phyloP scores from a whole-genome alignment of 495 filamentous ascomycete genomes.

The Lepraria neglecta region DNA sequence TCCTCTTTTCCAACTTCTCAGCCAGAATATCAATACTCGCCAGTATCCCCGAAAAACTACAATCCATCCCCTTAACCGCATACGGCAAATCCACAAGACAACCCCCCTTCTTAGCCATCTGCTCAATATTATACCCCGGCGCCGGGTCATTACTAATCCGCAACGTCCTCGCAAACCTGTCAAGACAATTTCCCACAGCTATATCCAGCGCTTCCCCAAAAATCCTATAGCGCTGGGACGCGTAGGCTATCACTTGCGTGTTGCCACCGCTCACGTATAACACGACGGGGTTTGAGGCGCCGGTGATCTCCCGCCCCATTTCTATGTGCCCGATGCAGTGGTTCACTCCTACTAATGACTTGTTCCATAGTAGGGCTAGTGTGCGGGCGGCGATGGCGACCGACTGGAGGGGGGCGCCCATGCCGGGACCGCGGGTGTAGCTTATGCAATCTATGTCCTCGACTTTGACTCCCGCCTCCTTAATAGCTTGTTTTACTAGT shows the following conservation, averaged over 20 bases:
- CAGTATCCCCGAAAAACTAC: slow-evolving; percentile 86
- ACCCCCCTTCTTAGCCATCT: slow-evolving; percentile 75
- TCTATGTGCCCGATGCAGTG: slow-evolving; percentile 97
- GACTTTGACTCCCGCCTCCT: slow-evolving; percentile 55
- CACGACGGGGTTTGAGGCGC: slow-evolving; percentile 85
- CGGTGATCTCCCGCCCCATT: slow-evolving; percentile 93
- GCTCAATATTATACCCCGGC: slow-evolving; percentile 96
- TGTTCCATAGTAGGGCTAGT: slow-evolving; percentile 78
- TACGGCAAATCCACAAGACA: slow-evolving; percentile 84
- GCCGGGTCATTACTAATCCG: slow-evolving; percentile 91
- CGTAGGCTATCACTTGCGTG: slow-evolving; percentile 97
- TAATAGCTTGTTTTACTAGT: slow-evolving; percentile 68
- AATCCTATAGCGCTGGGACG: slow-evolving; percentile 86
- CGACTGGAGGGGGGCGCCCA: slow-evolving; percentile 90
- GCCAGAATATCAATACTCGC: slow-evolving; percentile 75
- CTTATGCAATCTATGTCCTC: slow-evolving; percentile 82
- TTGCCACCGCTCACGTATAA: slow-evolving; percentile 96
- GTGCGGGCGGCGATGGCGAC: slow-evolving; percentile 82
- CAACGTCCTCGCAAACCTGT: slow-evolving; percentile 87
- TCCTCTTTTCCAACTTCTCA: slow-evolving; percentile 39
- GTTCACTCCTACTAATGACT: slow-evolving; percentile 84
- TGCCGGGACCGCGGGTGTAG: slow-evolving; percentile 91
- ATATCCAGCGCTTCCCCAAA: slow-evolving; percentile 98
- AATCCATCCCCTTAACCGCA: slow-evolving; percentile 97
- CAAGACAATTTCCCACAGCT: slow-evolving; percentile 94